Base-by-base conservation (phyloP, 371 early-diverging fungal genomes). In the Rhizomucor pusillus region DNA sequence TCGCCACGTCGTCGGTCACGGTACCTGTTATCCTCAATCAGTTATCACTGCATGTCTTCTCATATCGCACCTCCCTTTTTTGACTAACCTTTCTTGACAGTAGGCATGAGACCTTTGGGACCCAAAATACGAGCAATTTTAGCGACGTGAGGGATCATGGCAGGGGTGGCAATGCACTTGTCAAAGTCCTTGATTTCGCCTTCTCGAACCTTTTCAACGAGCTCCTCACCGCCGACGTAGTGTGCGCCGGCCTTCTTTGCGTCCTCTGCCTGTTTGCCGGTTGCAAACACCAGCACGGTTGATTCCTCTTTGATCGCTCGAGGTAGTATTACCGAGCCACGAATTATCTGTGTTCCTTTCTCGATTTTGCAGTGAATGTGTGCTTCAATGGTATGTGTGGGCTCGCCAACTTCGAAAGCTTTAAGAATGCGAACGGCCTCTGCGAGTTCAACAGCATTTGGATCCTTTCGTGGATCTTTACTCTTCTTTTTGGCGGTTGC, bases 81-180 rank as follows among this genome's bases (percentile, higher is more conserved):
- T 2, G 45, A 14, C 35, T 51, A 69, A 82, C 90, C 94, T 69
- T 91, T 92, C 54, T 93, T 91, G 14, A 90, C 87, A 25, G 91
- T 93, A 12, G 97, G 97, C 97, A 97, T 96, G 54, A 97, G 77
- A 18, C 94, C 94, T 69, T 90, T 93, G 23, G 97, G 96, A 59
- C 97, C 97, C 61, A 97, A 70, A 22, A 91, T 67, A 52, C 90
- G 84, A n/a, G 96, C 97, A 63, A 97, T 89, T 65, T 89, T 90
- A 25, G 92, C 82, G 23, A 95, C 94, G 39, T 80, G 68, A 23
- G 94, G 92, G 65, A 92, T 86, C 90, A 95, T 90, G 43, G 80
- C 91, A 39, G 92, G 90, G 18, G 95, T 95, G 9, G 92, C 81
- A 59, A 92, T 75, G 68, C 91, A 85, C 69, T 89, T 89, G 77